Percentiles rank a stretch among this genome's conserved stretches.
phyloP scores from a whole-genome alignment of 495 filamentous ascomycete genomes.

The Penicillium desertorum region DNA sequence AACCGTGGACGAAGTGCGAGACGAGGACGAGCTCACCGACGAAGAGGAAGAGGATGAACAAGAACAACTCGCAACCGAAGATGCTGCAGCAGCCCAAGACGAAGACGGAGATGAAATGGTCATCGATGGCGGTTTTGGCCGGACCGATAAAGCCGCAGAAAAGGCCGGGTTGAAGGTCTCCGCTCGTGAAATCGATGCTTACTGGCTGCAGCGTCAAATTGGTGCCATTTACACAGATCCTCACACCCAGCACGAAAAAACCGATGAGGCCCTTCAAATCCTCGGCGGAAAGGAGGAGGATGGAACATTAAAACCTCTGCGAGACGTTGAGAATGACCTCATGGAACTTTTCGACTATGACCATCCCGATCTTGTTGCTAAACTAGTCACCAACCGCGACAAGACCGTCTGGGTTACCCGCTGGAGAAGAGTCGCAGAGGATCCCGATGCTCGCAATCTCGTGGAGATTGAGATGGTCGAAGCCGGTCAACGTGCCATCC shows the following conservation, averaged over 20 bases:
- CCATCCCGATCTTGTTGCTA: slow-evolving; percentile 87
- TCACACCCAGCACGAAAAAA: slow-evolving; percentile 87
- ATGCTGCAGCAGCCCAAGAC: slow-evolving; percentile 46
- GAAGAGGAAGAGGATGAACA: slow-evolving; percentile 63
- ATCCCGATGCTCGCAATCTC: slow-evolving; percentile 69
- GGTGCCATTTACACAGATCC: slow-evolving; percentile 84
- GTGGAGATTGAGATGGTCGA: slow-evolving; percentile 88
- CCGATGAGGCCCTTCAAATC: slow-evolving; percentile 74
- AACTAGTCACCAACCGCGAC: slow-evolving; percentile 85
- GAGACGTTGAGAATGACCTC: slow-evolving; percentile 96
- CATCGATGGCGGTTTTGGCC: slow-evolving; percentile 60
- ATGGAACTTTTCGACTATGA: slow-evolving; percentile 99
- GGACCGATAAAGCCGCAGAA: slow-evolving; percentile 48
- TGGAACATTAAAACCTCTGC: slow-evolving; percentile 74
- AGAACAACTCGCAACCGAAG: slow-evolving; percentile 48
- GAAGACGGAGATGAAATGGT: slow-evolving; percentile 71
- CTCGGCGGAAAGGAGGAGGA: slow-evolving; percentile 75
- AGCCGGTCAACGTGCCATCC: slow-evolving; percentile 79
- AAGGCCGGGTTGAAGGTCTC: slow-evolving; percentile 59
- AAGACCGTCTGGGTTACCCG: slow-evolving; percentile 94
- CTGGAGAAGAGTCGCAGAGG: slow-evolving; percentile 79
- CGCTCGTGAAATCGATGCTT: slow-evolving; percentile 90
- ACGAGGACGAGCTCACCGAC: slow-evolving; percentile 65
- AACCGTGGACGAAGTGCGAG: slow-evolving; percentile 75
- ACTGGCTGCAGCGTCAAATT: slow-evolving; percentile 94